These are phyloP conservation scores for Baorangia bicolor DNA, from an alignment of 768 basidiomycete genomes.

Conservation along the genomic window DNA sequence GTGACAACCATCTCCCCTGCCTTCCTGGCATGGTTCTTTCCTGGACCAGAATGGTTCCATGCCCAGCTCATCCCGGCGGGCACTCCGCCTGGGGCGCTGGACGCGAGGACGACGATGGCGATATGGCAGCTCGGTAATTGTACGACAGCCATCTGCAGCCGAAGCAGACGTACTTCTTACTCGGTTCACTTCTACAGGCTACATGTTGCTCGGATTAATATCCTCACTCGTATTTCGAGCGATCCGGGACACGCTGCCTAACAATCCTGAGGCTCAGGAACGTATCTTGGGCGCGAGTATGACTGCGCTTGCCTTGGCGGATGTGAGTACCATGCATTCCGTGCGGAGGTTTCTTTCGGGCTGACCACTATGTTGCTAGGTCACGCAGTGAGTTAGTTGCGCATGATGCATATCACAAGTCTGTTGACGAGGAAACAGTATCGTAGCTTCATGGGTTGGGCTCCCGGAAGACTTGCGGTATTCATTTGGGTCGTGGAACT, in stretches of 20 bases:
- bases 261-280: no score
- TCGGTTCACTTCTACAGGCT: no score
- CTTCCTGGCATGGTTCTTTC: constrained; percentile 52
- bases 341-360: no score
- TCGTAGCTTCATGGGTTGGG: constrained; percentile 52
- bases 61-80: no score
- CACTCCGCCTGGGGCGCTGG: constrained; percentile 32
- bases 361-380: no score
- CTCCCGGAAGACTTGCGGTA: no score
- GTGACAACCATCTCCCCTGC: constrained; percentile 53
- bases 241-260: constrained; percentile 60
- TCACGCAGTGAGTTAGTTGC: no score
- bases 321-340: constrained; percentile 57
- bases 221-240: constrained; percentile 67
- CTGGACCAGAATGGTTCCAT: constrained; percentile 67
- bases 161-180: no score
- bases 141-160: no score
- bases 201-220: constrained; percentile 60
- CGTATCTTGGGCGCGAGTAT: constrained; percentile 63
- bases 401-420: no score
- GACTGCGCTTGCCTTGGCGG: constrained; percentile 62
- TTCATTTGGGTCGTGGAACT: no score
- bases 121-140: no score
- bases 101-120: constrained; percentile 57
- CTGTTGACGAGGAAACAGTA: constrained; percentile 46